Conservation (phyloP, 352 stramenopile species). For the Pythium aristosporum region DNA sequence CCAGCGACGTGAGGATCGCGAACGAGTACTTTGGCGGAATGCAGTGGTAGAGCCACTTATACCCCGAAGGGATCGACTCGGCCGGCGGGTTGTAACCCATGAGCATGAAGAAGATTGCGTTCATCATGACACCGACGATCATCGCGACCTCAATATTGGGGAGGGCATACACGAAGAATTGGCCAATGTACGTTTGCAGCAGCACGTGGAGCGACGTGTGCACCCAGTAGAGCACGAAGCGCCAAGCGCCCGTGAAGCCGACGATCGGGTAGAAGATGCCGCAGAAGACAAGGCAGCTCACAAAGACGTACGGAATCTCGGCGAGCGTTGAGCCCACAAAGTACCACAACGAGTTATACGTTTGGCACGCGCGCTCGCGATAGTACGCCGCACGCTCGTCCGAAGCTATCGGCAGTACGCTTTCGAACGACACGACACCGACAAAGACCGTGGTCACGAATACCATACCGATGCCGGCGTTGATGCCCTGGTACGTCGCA, state of each 20-base stretch:
- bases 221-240: conserved; percentile 56
- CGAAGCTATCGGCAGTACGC: conserved; percentile 16
- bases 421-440: conserved; percentile 22
- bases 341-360: conserved; percentile 68
- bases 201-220: conserved; percentile 53
- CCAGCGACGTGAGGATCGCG: conserved; percentile 17
- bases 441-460: conserved; percentile 73
- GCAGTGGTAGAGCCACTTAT: conserved; percentile 23
- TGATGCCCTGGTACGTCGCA: conserved; percentile 31
- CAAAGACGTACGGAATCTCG: conserved; percentile 51
- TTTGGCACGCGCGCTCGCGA: conserved; percentile 46
- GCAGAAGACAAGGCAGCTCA: conserved; percentile 25
- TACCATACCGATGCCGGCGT: conserved; percentile 51
- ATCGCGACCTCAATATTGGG: conserved; percentile 34
- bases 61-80: conserved; percentile 10
- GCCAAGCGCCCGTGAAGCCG: conserved; percentile 26
- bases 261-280: conserved; percentile 34
- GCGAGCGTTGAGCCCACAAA: conserved; percentile 52
- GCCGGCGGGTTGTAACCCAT: conserved; percentile 36
- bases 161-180: conserved; percentile 56
- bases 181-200: conserved; percentile 52
- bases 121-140: conserved; percentile 29
- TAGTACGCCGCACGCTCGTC: conserved; percentile 76
- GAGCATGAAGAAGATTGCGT: conserved; percentile 44
- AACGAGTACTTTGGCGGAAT: conserved; percentile 23